Base-by-base conservation (phyloP, 805 yeast species). In the Cyberlindnera maclurae region DNA sequence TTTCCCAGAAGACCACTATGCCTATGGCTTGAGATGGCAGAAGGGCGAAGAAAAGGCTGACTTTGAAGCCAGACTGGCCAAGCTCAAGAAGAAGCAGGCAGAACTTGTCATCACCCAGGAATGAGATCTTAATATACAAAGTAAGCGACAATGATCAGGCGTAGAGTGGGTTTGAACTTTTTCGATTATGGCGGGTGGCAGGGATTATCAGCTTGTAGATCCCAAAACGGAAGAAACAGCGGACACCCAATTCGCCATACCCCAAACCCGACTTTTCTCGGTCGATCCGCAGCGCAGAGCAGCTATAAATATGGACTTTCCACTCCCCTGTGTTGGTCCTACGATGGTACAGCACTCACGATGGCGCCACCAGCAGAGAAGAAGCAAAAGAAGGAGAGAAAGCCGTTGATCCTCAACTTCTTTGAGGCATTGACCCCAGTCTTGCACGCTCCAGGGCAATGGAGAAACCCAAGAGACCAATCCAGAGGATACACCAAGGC, bases 41-140 rank as follows among this genome's bases (percentile, higher is more conserved):
- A 26, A 56, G 12, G 60, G 55, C 13, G 58, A 47, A 32, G 33
- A 57, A 2, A 57, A 58, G 36, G 58, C 56, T 36, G 49, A 52
- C 29, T 60, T 59, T 46, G 63, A 60, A 36, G 43, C 42, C 30
- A 30, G 45, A 26, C 17, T 48, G 15, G 41, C 39, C 4, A 44
- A 37, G 27, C 18, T 41, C 12, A 36, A 43, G 26, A 15, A 29
- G 29, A 41, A 42, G 36, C 37, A 33, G 15, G 38, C 43, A 16
- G 29, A 17, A 3, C 24, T 20, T 20, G 24, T 20, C 8, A 20
- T 20, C 24, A 20, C 24, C 24, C 24, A 20, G 8, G 24, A 20
- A 6, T 20, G 24, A 20, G 8, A 5, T 8, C 8, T 20, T 5
- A 20, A 20, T 20, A 8, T 20, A 20, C 8, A 8, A 20, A 20